Evolutionary conservation across 495 filamentous ascomycete species (phyloP), one percentile per base, ranked within the genome.

Genomic region (Aspergillus wentii): DNA sequence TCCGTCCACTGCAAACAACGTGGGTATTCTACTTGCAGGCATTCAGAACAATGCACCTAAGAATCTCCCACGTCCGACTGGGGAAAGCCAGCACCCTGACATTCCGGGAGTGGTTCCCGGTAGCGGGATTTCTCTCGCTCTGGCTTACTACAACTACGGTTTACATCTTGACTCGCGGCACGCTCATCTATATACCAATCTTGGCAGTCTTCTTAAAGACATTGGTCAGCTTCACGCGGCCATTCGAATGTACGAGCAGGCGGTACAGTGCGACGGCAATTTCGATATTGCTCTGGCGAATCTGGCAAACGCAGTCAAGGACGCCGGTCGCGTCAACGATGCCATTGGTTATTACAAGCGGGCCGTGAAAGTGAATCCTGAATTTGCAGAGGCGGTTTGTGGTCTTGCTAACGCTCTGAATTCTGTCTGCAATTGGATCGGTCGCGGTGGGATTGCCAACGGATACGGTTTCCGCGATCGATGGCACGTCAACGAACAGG

Each of bases 281-380:
- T 99, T 99, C 51, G 92, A 99, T 48, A 97, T 99, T 49, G 92
- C 94, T 3, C 70, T 99, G 32, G 94, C 92, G 21, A 99, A 99
- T 54, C 71, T 99, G 35, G 92, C 92, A 18, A 99, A 99, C 62
- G 92, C 92, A 0, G 92, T 99, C 32, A 99, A 97, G 62, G 92
- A 99, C 58, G 86, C 94, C 55, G 94, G 94, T 8, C 77, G 83
- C 30, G 86, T 95, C 43, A 86, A 78, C 39, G 92, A 99, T 46
- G 94, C 92, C 4, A 96, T 99, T 34, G 62, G 63, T 13, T 97
- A 94, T 57, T 99, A 99, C 67, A 82, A 77, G 46, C 79, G 90
- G 42, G 92, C 92, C 21, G 92, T 99, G 33, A 73, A 76, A 30
- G 79, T 88, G 21, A 99, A 91, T 48, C 92, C 92, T 0, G 85